phyloP scores from a whole-genome alignment of 106 monocot species.

The Platanthera zijinensis region DNA sequence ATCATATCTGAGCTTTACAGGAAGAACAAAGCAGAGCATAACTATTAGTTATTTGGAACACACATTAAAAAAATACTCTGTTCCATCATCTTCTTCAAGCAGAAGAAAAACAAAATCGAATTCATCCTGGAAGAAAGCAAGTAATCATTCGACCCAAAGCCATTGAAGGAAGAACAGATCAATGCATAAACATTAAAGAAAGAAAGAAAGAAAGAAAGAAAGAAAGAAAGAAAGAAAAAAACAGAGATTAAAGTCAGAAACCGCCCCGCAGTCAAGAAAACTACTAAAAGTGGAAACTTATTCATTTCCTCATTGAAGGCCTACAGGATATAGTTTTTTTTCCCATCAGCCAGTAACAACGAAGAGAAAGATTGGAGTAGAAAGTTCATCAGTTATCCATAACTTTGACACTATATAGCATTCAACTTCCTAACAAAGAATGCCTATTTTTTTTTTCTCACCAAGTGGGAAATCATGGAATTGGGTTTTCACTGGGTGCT shows the following conservation, averaged over 20 bases:
- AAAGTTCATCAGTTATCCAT: constrained; percentile 39
- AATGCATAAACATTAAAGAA: not conserved
- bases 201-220: not conserved
- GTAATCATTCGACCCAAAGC: not conserved
- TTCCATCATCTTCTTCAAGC: no score
- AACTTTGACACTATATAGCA: constrained; percentile 28
- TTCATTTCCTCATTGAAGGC: constrained; percentile 23
- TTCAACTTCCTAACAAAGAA: constrained; percentile 15
- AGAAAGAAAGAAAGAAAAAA: not conserved
- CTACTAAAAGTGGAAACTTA: constrained; percentile 13
- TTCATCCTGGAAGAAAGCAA: not conserved
- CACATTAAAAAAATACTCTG: not conserved
- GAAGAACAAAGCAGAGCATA: not conserved
- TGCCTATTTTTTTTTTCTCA: constrained; percentile 18
- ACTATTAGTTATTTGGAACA: not conserved
- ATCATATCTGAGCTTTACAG: not conserved
- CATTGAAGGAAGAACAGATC: constrained; percentile 1
- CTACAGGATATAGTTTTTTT: constrained; percentile 7
- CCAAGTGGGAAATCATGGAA: constrained; percentile 40
- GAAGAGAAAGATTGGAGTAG: constrained; percentile 41
- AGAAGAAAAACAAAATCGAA: no score
- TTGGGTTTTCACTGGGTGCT: constrained; percentile 42
- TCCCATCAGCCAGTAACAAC: constrained; percentile 25
- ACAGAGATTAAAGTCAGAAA: not conserved
- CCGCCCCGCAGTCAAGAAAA: not conserved